Base-by-base conservation (phyloP, 495 filamentous ascomycete species). In the Aspergillus campestris region DNA sequence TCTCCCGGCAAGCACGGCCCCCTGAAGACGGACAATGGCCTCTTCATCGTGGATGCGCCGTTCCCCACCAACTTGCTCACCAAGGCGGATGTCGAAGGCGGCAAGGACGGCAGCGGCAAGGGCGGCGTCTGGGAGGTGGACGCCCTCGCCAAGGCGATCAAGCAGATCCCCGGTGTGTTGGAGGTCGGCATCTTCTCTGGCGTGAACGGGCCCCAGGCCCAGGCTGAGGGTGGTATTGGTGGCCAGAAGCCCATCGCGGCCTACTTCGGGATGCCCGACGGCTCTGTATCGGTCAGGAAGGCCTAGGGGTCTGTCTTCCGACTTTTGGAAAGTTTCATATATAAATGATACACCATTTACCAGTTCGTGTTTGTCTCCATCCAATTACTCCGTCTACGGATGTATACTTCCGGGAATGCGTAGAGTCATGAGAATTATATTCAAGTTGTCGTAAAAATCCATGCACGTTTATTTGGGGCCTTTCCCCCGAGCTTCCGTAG, bases 181-280 rank as follows among this genome's bases (percentile, higher is more conserved):
- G 90, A 95, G 57, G 89, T 95, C 33, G 92, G 92, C 29, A 74
- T 97, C 31, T 98, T 98, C 72, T 78, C 76, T 37, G 89, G 89
- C 1, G 38, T 77, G 50, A 88, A 88, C 44, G 89, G 89, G 4
- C 61, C 73, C 3, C 67, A 90, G 62, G 81, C 81, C 31, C 70
- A 73, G 33, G 71, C 69, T 34, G 61, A 63, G 34, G 80, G 79
- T 10, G 69, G 73, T 40, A 66, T 71, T 36, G 85, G 88, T 30
- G 92, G 89, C 3, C 87, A 95, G 70, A 91, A 88, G 63, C 92
- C 92, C 3, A 77, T 95, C 15, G 87, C 88, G 34, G 90, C 87
- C 29, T 98, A 96, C 66, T 97, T 97, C 64, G 92, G 92, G 11
- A 87, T 88, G 83, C 78, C 83, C 42, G 80, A 91, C 61, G 88